Conservation (phyloP, 225 moss, liverwort and hornwort species). For the Antitrichia curtipendula region DNA sequence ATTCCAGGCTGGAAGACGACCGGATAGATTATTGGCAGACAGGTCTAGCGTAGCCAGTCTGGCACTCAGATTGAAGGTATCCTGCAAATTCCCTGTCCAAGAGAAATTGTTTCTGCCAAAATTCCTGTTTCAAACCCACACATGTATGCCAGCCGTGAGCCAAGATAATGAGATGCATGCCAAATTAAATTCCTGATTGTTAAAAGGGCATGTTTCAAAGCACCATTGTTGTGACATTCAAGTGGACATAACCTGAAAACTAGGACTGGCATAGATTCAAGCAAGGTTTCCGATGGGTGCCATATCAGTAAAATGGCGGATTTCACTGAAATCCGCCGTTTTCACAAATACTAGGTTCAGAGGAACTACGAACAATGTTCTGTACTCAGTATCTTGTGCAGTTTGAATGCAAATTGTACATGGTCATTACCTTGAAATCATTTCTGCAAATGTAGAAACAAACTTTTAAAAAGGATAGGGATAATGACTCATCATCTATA, state of each 20-base stretch:
- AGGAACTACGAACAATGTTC: neutral
- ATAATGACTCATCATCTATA: neutral
- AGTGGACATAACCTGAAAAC: neutral
- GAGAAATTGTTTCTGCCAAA: neutral
- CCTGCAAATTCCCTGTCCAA: neutral
- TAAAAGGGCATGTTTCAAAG: neutral
- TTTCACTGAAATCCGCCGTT: neutral
- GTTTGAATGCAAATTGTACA: neutral
- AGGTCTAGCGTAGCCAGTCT: neutral
- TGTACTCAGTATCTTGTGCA: neutral
- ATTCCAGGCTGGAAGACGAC: too few relatives aligned
- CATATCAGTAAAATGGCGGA: too few relatives aligned
- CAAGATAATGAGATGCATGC: neutral
- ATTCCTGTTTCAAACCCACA: neutral
- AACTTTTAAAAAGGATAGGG: neutral
- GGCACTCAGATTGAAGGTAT: neutral
- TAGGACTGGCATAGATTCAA: neutral
- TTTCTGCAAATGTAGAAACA: neutral
- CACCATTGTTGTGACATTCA: neutral
- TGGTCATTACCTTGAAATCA: neutral
- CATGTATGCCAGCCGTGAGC: neutral
- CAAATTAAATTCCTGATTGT: neutral
- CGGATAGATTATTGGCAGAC: neutral
- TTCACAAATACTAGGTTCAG: neutral
- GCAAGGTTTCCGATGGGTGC: too few relatives aligned